Conservation (phyloP, 805 yeast species). For the Pichia nakasei region DNA sequence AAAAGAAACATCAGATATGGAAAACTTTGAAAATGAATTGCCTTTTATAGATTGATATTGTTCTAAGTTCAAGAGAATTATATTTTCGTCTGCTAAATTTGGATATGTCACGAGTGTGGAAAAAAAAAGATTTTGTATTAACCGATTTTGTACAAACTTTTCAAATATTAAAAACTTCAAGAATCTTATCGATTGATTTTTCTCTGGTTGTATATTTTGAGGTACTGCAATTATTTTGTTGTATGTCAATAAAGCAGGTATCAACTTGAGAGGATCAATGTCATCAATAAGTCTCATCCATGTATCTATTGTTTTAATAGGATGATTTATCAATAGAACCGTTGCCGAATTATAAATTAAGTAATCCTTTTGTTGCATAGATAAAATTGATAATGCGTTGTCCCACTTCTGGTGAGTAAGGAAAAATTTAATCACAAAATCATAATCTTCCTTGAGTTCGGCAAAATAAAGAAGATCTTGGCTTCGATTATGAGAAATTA, state of each 20-base stretch:
- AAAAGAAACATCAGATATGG: slow-evolving; percentile 31
- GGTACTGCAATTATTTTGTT: slow-evolving; percentile 36
- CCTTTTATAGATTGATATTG: slow-evolving; percentile 2
- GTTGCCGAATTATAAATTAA: slow-evolving; percentile 62
- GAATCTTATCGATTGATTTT: slow-evolving; percentile 61
- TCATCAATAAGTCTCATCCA: slow-evolving; percentile 56
- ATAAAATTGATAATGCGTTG: slow-evolving; percentile 52
- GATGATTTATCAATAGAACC: slow-evolving; percentile 56
- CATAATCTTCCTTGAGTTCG: slow-evolving; percentile 54
- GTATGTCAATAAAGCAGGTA: slow-evolving; percentile 72
- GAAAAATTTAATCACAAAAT: slow-evolving; percentile 61
- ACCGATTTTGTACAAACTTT: slow-evolving; percentile 32
- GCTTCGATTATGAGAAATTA: slow-evolving; percentile 56
- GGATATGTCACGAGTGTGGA: slow-evolving; percentile 53
- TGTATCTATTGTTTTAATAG: slow-evolving; percentile 60
- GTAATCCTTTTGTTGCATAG: slow-evolving; percentile 37
- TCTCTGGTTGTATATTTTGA: slow-evolving; percentile 30
- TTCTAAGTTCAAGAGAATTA: not conserved
- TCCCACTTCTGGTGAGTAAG: slow-evolving; percentile 64
- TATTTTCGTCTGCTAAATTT: slow-evolving; percentile 31
- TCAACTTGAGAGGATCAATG: slow-evolving; percentile 51
- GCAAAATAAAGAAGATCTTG: slow-evolving; percentile 62
- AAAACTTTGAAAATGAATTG: slow-evolving; percentile 4
- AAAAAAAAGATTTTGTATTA: slow-evolving; percentile 62
- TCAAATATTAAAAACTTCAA: slow-evolving; percentile 46